Percentiles rank a stretch among this genome's conserved stretches.
phyloP scores from a whole-genome alignment of 352 stramenopile genomes.

The Globisporangium carolinianum region DNA sequence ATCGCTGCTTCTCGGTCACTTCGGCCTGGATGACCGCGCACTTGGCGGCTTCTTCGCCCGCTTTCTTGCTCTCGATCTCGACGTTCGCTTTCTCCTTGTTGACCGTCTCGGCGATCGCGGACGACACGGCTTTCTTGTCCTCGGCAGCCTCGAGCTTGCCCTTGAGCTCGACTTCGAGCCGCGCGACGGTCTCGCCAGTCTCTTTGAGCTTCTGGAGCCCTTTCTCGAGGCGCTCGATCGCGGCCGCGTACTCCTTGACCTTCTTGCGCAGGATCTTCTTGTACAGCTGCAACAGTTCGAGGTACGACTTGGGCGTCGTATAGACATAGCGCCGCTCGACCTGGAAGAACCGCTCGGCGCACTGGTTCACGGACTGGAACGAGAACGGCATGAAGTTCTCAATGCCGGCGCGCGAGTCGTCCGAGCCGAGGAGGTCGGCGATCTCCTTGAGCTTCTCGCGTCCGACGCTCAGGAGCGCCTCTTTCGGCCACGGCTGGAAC shows the following conservation, averaged over 20 bases:
- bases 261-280: slow-evolving; percentile 91
- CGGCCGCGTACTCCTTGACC: slow-evolving; percentile 81
- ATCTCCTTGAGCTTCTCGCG: slow-evolving; percentile 85
- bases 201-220: slow-evolving; percentile 91
- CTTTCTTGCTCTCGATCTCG: slow-evolving; percentile 92
- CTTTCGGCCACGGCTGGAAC: slow-evolving; percentile 92
- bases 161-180: slow-evolving; percentile 93
- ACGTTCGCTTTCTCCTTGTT: slow-evolving; percentile 95
- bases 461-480: slow-evolving; percentile 90
- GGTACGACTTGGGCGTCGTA: slow-evolving; percentile 94
- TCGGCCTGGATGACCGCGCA: slow-evolving; percentile 93
- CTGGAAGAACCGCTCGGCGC: slow-evolving; percentile 85
- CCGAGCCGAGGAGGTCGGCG: slow-evolving; percentile 70
- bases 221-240: slow-evolving; percentile 90
- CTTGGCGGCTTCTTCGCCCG: slow-evolving; percentile 88
- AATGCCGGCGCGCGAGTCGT: slow-evolving; percentile 79
- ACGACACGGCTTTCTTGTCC: slow-evolving; percentile 93
- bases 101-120: slow-evolving; percentile 92
- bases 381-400: slow-evolving; percentile 96
- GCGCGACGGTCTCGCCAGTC: slow-evolving; percentile 88
- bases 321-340: slow-evolving; percentile 92
- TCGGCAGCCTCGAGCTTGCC: slow-evolving; percentile 93
- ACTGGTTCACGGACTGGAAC: slow-evolving; percentile 91
- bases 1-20: slow-evolving; percentile 90
- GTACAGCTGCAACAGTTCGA: slow-evolving; percentile 93